A percentile compares a stretch with the other conserved stretches of the same genome.
Evolutionary conservation across 495 filamentous ascomycete genomes (phyloP).

Genomic region (Podospora pseudocomata): DNA sequence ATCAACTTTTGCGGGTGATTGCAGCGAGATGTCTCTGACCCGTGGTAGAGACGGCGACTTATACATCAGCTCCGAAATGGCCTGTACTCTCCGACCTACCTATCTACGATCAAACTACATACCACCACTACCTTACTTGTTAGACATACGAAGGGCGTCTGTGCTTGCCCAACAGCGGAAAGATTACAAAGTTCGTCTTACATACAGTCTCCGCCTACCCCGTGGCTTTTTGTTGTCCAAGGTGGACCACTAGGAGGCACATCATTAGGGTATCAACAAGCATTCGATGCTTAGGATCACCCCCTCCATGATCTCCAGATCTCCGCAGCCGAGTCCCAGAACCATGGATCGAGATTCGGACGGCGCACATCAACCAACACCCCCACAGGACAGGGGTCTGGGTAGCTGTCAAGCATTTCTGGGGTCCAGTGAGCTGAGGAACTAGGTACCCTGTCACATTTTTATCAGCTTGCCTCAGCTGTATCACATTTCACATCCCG

Average conservation of each 20-base stretch:
- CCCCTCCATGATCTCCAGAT: conserved; percentile 11
- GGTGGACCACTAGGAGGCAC: background rate
- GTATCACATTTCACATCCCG: conserved; percentile 4
- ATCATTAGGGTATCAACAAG: background rate
- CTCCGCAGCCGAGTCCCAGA: conserved; percentile 13
- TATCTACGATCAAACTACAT: background rate
- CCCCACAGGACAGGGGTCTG: conserved; percentile 1
- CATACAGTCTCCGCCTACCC: background rate
- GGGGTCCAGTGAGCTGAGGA: conserved; percentile 1
- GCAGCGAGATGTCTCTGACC: background rate
- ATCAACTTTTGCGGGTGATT: background rate
- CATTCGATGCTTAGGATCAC: background rate
- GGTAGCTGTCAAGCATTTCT: background rate
- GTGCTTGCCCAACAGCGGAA: background rate
- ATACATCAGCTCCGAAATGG: background rate
- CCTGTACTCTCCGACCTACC: background rate
- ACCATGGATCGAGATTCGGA: conserved; percentile 16
- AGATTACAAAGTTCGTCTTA: background rate
- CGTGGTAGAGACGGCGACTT: background rate
- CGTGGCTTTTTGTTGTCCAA: background rate
- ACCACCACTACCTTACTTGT: background rate
- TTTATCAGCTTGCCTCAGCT: background rate
- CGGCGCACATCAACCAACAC: conserved; percentile 4
- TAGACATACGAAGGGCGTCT: background rate
- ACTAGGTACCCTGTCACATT: background rate